Percentiles rank a stretch among this genome's conserved stretches.
These are phyloP conservation scores for Ricinus communis DNA, from an alignment of 345 rosid species.

Conservation along the genomic window DNA sequence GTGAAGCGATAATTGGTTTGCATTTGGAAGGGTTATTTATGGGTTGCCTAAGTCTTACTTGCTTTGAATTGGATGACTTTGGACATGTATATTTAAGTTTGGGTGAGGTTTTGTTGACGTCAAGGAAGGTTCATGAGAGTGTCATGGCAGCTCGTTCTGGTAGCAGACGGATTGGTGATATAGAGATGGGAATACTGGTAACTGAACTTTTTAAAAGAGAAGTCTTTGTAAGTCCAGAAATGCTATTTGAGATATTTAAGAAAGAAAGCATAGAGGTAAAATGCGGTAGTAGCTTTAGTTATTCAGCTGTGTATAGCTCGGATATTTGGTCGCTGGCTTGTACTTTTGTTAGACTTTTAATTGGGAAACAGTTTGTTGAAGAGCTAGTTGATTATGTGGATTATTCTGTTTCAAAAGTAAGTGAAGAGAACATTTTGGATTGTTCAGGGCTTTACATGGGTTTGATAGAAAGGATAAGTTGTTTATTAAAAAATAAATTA, in stretches of 20 bases:
- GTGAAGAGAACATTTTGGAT: slow-evolving; percentile 34
- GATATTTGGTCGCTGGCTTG: slow-evolving; percentile 81
- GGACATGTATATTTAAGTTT: slow-evolving; percentile 59
- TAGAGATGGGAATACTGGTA: slow-evolving; percentile 33
- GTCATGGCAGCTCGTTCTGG: slow-evolving; percentile 29
- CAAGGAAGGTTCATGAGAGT: slow-evolving; percentile 34
- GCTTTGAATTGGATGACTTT: slow-evolving; percentile 58
- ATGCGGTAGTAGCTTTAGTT: slow-evolving; percentile 20
- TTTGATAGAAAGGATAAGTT: slow-evolving; percentile 44
- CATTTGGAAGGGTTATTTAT: slow-evolving; percentile 50
- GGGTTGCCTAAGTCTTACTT: slow-evolving; percentile 59
- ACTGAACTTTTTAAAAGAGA: slow-evolving; percentile 35
- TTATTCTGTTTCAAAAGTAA: slow-evolving; percentile 22
- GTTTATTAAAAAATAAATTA: slow-evolving; percentile 36
- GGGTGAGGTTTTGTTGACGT: slow-evolving; percentile 44
- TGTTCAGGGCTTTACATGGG: slow-evolving; percentile 28
- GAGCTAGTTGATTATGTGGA: slow-evolving; percentile 38
- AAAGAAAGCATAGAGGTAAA: slow-evolving; percentile 31
- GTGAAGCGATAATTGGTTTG: slow-evolving; percentile 61
- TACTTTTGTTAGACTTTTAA: slow-evolving; percentile 52
- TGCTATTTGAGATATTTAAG: slow-evolving; percentile 50
- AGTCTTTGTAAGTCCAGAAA: slow-evolving; percentile 62
- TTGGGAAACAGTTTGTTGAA: slow-evolving; percentile 46
- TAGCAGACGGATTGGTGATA: slow-evolving; percentile 31
- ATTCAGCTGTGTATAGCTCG: slow-evolving; percentile 39